Base-by-base conservation (phyloP, 2,329 filamentous ascomycete species). In the Colletotrichum navitas region DNA sequence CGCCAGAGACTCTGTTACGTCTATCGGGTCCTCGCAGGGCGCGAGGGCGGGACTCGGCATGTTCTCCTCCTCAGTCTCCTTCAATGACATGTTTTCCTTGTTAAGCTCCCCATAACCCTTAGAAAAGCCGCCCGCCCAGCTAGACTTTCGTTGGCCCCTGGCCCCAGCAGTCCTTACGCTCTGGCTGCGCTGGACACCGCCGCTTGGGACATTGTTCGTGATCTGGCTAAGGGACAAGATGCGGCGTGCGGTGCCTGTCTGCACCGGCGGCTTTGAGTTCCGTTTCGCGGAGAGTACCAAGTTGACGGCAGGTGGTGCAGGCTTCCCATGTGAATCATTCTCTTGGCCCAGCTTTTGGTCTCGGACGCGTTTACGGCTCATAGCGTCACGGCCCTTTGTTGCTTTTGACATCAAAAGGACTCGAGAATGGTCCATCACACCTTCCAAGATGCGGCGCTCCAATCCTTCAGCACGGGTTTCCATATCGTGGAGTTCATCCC, bases 381-480 rank as follows among this genome's bases (percentile, higher is more conserved):
- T 90, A 72, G 84, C 82, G 64, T 90, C 88, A 7, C 81, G 81
- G 14, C 85, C 82, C 76, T 85, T 85, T 75, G 80, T 83, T 4
- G 88, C 83, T 83, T 93, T 92, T 75, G 90, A 86, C 85, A 96
- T 93, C 69, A 98, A 88, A n/a, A 98, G 87, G 34, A 95, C 91
- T 8, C 95, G 92, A 26, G 95, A 98, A 80, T 98, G 95, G 76
- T 98, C 95, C 83, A 99, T 97, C 74, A 98, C 94, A 34, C 95
- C 95, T 75, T 98, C 95, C 41, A 99, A 85, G 75, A 99, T 97
- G 34, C 96, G 91, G 63, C 95, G 93, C 83, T 99, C 96, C 32
- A 99, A 86, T 4, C 90, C 89, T 80, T 98, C 94, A 3, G 95
- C 96, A 73, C 95, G 93, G 14, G 88, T 85, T 80, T 98, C 95